Base-by-base conservation (phyloP, 495 filamentous ascomycete species). In the Hypoxylon subgilvum region DNA sequence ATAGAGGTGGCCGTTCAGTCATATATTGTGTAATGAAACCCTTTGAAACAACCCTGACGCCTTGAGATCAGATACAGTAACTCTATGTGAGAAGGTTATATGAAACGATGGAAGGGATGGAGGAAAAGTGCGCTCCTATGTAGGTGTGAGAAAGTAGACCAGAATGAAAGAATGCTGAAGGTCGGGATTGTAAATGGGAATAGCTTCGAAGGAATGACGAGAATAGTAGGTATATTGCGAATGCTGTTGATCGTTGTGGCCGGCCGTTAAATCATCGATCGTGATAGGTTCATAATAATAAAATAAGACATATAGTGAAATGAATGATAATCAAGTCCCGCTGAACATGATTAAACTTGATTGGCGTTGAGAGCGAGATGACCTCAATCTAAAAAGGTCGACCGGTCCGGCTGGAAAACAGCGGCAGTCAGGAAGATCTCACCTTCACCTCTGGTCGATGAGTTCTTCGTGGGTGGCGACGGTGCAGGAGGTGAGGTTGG, bases 351-450 rank as follows among this genome's bases (percentile, higher is more conserved):
- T n/a, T n/a, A 25, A 41, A 21, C 28, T 23, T 32, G 31, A 18
- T 41, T 36, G 13, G 39, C 7, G 25, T 19, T 25, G 14, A 34
- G 42, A n/a, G 18, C 2, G 30, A 39, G 23, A 7, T 28, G 10
- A 6, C 12, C 45, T 59, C 25, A 67, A 32, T 51, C 18, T 16
- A 51, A 47, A n/a, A 54, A 28, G 19, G 43, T 17, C 13, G 44
- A 45, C 32, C 53, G 51, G 6, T 58, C 39, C 2, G 71, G 67
- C n/a, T 69, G 67, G 63, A 78, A 80, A 13, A 80, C 76, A 25
- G 77, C 75, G 45, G 66, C 68, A 22, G 76, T 77, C 19, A 80
- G 70, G 36, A 76, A 76, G 10, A 78, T 14, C 39, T 76, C 71
- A 16, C 45, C 54, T 27, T 23, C 63, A 9, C 57, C 47, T 6